Evolutionary conservation across 768 basidiomycete genomes (phyloP), one percentile per base, ranked within the genome.

Genomic region (Suillus bovinus): DNA sequence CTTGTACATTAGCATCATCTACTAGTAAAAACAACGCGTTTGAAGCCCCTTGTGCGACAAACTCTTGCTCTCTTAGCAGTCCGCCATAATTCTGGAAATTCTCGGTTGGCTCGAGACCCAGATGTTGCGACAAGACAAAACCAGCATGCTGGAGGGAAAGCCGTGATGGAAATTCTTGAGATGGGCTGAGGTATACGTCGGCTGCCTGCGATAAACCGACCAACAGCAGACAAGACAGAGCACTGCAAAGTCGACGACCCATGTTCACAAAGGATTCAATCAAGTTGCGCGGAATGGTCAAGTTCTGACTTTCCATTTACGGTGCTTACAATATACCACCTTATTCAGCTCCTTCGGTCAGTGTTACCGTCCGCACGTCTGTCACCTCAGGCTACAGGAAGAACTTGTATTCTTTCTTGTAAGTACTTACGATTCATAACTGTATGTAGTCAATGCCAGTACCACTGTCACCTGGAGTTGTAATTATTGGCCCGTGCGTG

Each of bases 91-190:
- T 77, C 58, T 66, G 74, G 33, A 86, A 71, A 29, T 78, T 74
- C 69, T 89, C 87, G 66, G 87, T 86, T 22, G 74, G 74, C 67
- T 91, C 90, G 6, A 91, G 80, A n/a, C 87, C 86, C 13, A 92
- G 81, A 71, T 92, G 89, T 59, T 82, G 84, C 22, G 89, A 83
- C 36, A 93, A 77, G 7, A 80, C 84, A 39, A 84, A 80, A 67
- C 81, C 85, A 47, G 87, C 87, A 56, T 84, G 82, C 46, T 81
- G 78, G 31, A 80, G 77, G 22, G 83, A 80, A 29, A 86, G 74
- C 22, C 66, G 74, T 5, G 81, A 68, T 1, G 74, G 78, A 49
- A 79, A 68, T 14, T 71, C 69, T 3, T 77, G 64, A 8, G 71
- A 64, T 46, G 90, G 86, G 60, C 80, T 80, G 20, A 91, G 77